Evolutionary conservation across 2,329 filamentous ascomycete genomes (phyloP).

Genomic region (Aspergillus hortae): DNA sequence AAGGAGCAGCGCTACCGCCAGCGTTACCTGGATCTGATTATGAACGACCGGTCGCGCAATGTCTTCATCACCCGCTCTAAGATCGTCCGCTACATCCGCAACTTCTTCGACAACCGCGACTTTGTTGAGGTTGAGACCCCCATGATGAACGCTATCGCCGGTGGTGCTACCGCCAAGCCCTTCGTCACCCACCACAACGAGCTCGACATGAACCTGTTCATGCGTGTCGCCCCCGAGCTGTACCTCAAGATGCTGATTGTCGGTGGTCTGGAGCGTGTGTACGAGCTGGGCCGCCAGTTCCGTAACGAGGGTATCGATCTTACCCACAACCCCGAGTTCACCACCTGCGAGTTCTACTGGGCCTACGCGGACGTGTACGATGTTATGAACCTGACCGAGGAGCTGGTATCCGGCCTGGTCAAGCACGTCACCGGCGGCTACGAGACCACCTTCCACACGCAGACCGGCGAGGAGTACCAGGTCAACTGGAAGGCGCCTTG

Average conservation of each 20-base stretch:
- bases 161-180: slow-evolving; percentile 90
- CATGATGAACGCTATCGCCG: slow-evolving; percentile 95
- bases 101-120: slow-evolving; percentile 80
- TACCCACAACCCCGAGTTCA: slow-evolving; percentile 98
- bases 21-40: slow-evolving; percentile 92
- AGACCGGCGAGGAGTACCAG: slow-evolving; percentile 78
- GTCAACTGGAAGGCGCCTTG: slow-evolving; percentile 97
- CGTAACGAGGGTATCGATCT: slow-evolving; percentile 87
- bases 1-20: slow-evolving; percentile 90
- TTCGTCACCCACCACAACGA: slow-evolving; percentile 98
- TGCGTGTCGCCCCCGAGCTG: slow-evolving; percentile 91
- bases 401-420: slow-evolving; percentile 84
- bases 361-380: slow-evolving; percentile 91
- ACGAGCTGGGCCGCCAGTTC: slow-evolving; percentile 94
- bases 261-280: slow-evolving; percentile 89
- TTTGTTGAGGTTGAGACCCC: slow-evolving; percentile 96
- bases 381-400: slow-evolving; percentile 85
- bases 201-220: slow-evolving; percentile 86
- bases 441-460: slow-evolving; percentile 80
- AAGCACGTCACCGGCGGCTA: slow-evolving; percentile 84
- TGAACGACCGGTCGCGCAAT: slow-evolving; percentile 83
- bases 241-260: slow-evolving; percentile 97
- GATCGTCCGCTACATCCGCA: slow-evolving; percentile 84
- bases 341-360: slow-evolving; percentile 95
- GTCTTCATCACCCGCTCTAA: slow-evolving; percentile 81